These are phyloP conservation scores for Pelargonium fulgidum DNA, from an alignment of 441 rosid species.

Conservation along the genomic window DNA sequence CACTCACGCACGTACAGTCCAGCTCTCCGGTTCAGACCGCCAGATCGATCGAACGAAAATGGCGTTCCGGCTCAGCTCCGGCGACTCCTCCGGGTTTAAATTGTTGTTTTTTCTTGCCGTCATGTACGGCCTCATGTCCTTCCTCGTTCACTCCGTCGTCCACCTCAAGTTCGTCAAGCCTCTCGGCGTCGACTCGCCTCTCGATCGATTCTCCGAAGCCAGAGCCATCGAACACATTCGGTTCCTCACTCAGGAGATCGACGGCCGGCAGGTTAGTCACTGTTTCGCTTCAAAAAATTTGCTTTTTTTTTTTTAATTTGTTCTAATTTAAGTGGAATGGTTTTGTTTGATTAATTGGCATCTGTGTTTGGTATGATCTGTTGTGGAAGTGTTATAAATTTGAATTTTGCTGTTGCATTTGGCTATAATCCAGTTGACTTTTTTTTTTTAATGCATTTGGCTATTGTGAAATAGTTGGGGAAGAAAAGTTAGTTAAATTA, in stretches of 20 bases:
- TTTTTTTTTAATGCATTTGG: background rate
- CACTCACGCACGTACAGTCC: background rate
- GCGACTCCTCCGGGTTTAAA: slow-evolving; percentile 59
- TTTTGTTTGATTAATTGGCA: background rate
- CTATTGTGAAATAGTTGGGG: background rate
- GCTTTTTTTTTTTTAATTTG: background rate
- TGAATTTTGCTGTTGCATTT: background rate
- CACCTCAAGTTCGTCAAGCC: slow-evolving; percentile 64
- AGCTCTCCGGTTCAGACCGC: background rate
- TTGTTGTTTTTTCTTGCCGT: slow-evolving; percentile 41
- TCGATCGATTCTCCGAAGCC: slow-evolving; percentile 85
- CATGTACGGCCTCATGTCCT: slow-evolving; percentile 60
- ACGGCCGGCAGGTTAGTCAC: slow-evolving; percentile 69
- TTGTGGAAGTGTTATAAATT: background rate
- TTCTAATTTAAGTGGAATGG: background rate
- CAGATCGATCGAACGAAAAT: slow-evolving; percentile 18
- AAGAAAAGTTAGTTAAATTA: background rate
- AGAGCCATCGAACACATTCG: slow-evolving; percentile 86
- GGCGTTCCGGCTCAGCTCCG: slow-evolving; percentile 43
- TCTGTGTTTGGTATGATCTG: background rate
- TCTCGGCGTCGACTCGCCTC: slow-evolving; percentile 65
- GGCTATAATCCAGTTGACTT: background rate
- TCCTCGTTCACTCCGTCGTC: slow-evolving; percentile 48
- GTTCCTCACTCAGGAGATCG: slow-evolving; percentile 59
- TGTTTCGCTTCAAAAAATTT: background rate